Base-by-base conservation (phyloP, 345 rosid genomes). In the Physaria fendleri region DNA sequence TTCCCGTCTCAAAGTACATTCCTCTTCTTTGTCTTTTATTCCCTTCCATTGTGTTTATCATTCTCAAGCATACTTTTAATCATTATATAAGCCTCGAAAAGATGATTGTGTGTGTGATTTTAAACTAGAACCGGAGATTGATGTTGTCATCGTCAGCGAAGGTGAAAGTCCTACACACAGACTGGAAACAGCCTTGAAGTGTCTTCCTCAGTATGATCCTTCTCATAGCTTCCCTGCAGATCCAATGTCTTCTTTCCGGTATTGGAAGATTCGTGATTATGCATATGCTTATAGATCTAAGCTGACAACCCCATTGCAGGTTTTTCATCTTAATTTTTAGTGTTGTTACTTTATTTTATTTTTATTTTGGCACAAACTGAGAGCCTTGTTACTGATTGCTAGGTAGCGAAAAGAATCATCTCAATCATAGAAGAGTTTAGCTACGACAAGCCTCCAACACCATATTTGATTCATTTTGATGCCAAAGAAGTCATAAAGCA, bases 191-290 rank as follows among this genome's bases (percentile, higher is more conserved):
- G 95, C 97, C 49, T 68, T 84, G 62, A 79, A 70, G 65, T 89
- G 85, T 76, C 92, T 89, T 75, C 86, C 86, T 30, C 76, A 43
- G 23, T 79, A 78, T 71, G 81, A 72, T 74, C 80, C 86, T 49
- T 69, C 86, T 57, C 76, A 32, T 54, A 48, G 47, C 79, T 77
- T 76, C 52, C 76, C 56, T 23, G 57, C 45, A 9, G 78, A 74
- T 48, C 43, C 57, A 2, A 34, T 44, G 47, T 24, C 74, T 29
- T 72, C 84, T 10, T 89, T 86, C 38, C 77, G 82, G 44, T 89
- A 86, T 56, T 84, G 95, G 92, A 89, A 81, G 82, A 86, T 89
- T 68, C 95, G 95, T 20, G 97, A 89, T 74, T 89, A 75, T 70
- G 97, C 82, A 1, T 60, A 81, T 78, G 87, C 86, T 59, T 89